These are phyloP conservation scores for Pogostemon cablin DNA, from an alignment of 257 asterid genomes.

Conservation along the genomic window DNA sequence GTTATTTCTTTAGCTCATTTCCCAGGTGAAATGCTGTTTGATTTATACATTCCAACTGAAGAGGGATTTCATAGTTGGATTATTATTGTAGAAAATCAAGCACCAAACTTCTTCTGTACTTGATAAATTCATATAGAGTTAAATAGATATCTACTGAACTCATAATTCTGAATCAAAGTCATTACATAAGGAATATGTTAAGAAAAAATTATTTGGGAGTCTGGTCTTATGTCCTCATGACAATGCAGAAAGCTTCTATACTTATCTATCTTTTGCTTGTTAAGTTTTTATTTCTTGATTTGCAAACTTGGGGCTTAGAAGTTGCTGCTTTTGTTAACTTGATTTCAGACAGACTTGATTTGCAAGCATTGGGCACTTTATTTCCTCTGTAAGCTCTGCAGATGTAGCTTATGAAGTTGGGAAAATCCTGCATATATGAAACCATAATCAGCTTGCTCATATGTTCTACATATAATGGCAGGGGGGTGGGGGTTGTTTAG, in stretches of 20 bases:
- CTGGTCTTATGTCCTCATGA: neutral
- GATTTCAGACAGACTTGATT: conserved; percentile 32
- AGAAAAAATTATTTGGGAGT: conserved; percentile 5
- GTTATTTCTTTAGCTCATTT: neutral
- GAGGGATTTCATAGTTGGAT: conserved; percentile 12
- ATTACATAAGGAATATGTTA: neutral
- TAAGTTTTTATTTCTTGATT: conserved; percentile 27
- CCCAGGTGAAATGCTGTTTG: neutral
- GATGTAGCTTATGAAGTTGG: conserved; percentile 60
- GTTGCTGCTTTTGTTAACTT: conserved; percentile 32
- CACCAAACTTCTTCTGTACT: conserved; percentile 9
- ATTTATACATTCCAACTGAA: neutral
- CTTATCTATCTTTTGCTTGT: conserved; percentile 29
- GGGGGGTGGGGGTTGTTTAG: neutral
- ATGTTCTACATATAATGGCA: neutral
- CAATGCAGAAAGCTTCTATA: neutral
- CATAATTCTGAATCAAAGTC: conserved; percentile 7
- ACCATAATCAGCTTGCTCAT: neutral
- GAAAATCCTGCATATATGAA: conserved; percentile 62
- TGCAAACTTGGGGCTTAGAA: conserved; percentile 42
- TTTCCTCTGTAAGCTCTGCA: conserved; percentile 71
- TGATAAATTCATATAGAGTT: neutral
- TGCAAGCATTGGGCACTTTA: conserved; percentile 58
- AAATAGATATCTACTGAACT: neutral
- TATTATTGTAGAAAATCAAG: neutral